Evolutionary conservation across 129 eudicot species (phyloP).

Genomic region (Dittrichia graveolens): DNA sequence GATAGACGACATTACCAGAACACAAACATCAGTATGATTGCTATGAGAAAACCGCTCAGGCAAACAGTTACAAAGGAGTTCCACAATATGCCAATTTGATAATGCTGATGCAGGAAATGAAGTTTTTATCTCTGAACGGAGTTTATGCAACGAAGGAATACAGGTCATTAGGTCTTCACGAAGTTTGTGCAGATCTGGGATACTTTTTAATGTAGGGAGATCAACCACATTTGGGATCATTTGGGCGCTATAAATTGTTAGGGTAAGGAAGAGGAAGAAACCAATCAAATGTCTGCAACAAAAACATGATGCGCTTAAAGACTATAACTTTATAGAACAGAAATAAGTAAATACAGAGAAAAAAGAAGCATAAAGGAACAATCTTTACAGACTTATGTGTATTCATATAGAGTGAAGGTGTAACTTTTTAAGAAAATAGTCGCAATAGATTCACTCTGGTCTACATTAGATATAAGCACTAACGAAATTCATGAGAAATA

Average conservation of each 20-base stretch:
- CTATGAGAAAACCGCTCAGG: slow-evolving; percentile 67
- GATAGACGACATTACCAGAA: slow-evolving; percentile 56
- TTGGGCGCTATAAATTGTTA: slow-evolving; percentile 83
- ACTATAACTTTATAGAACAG: background rate
- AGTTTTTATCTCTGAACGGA: slow-evolving; percentile 60
- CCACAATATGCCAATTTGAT: slow-evolving; percentile 67
- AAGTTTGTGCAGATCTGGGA: slow-evolving; percentile 75
- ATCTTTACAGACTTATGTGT: slow-evolving; percentile 25
- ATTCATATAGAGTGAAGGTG: background rate
- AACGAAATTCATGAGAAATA: background rate
- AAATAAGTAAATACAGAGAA: background rate
- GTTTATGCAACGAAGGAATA: slow-evolving; percentile 73
- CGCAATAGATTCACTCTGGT: too few relatives aligned
- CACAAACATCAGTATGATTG: slow-evolving; percentile 72
- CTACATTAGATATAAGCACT: background rate
- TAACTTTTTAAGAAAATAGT: background rate
- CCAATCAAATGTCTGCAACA: slow-evolving; percentile 94
- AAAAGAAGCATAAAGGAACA: background rate
- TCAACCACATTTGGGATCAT: slow-evolving; percentile 78
- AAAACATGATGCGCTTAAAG: slow-evolving; percentile 6
- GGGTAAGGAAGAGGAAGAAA: slow-evolving; percentile 82
- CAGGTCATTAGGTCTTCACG: slow-evolving; percentile 68
- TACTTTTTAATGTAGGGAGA: slow-evolving; percentile 53
- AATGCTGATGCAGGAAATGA: slow-evolving; percentile 58
- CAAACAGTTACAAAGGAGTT: slow-evolving; percentile 75